Evolutionary conservation across 176 grass and related monocot species (phyloP), one percentile per base, ranked within the genome.

Genomic region (Carex cristatella): DNA sequence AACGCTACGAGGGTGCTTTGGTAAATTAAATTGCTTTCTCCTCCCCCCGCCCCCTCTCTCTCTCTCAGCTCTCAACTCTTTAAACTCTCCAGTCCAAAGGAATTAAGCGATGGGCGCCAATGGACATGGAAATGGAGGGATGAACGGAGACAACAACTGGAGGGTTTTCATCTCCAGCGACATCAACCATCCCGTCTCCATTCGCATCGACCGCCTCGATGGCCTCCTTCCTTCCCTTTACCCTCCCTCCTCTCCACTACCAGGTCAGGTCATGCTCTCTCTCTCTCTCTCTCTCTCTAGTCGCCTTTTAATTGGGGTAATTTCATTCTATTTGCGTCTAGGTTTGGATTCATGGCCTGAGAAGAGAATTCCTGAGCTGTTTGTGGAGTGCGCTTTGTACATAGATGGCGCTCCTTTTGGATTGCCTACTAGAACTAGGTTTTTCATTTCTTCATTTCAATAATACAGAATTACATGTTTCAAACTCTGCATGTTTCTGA

Each of bases 151-250:
- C 19, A 83, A 69, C 4, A 83, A 90, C 55, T 90, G 91, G 84
- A 88, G 94, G 10, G 94, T 98, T 83, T 98, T 98, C 89, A 72
- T 94, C 69, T 98, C 92, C 53, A 91, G 95, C 80, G 95, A 98
- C 82, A 93, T 98, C 88, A 94, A 90, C 85, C 91, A 91, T 28
- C 95, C 89, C 2, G 86, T 98, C 74, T 78, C 95, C 84, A 94
- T 98, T 65, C 91, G 89, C 10, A 86, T 98, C 49, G 89, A 91
- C 81, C 81, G 78, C 19, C 67, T 91, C 12, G 76, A 91, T 32
- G 89, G 89, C 46, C 37, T 61, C 32, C 77, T 90, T 46, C 89
- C 89, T 60, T 65, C 88, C 80, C 85, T 87, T 13, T 86, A 87
- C 8, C 51, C 60, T 64, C 55, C 49, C 58, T 58, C 63, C 4